Percentiles rank a stretch among this genome's conserved stretches.
These are phyloP conservation scores for Populus tremula DNA, from an alignment of 345 rosid species.

Conservation along the genomic window DNA sequence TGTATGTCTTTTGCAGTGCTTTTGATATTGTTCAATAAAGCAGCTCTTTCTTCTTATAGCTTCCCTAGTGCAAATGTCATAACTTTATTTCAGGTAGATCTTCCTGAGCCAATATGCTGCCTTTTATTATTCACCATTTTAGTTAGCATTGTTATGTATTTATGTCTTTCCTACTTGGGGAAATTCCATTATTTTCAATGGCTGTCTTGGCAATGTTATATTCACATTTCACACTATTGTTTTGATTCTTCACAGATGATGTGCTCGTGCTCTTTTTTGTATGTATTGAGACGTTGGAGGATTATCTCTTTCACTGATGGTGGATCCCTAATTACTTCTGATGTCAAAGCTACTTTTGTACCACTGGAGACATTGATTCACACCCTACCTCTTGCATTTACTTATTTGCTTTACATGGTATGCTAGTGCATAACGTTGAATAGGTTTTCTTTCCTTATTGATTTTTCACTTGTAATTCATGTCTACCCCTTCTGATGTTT, in stretches of 20 bases:
- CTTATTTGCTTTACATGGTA: slow-evolving; percentile 98
- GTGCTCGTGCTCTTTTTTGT: slow-evolving; percentile 73
- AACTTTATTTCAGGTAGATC: slow-evolving; percentile 79
- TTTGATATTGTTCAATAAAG: slow-evolving; percentile 89
- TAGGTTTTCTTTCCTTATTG: not conserved
- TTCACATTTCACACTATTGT: not conserved
- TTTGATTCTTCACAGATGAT: slow-evolving; percentile 52
- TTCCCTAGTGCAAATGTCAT: slow-evolving; percentile 89
- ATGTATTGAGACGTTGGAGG: slow-evolving; percentile 60
- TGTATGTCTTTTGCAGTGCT: slow-evolving; percentile 54
- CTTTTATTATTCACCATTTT: not conserved
- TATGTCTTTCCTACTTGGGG: not conserved
- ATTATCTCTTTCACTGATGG: slow-evolving; percentile 56
- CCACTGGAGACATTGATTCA: slow-evolving; percentile 63
- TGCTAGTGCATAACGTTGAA: not conserved
- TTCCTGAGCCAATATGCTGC: not conserved
- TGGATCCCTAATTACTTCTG: slow-evolving; percentile 54
- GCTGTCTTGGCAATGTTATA: not conserved
- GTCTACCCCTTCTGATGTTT: slow-evolving; percentile 2
- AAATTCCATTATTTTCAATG: too few species aligned
- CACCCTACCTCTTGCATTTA: slow-evolving; percentile 67
- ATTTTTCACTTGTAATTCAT: slow-evolving; percentile 10
- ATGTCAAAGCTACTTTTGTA: slow-evolving; percentile 48
- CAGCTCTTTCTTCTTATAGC: slow-evolving; percentile 87
- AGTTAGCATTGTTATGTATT: not conserved